Conservation (phyloP, 1,284 basidiomycete species). For the Heterobasidion annosum region DNA sequence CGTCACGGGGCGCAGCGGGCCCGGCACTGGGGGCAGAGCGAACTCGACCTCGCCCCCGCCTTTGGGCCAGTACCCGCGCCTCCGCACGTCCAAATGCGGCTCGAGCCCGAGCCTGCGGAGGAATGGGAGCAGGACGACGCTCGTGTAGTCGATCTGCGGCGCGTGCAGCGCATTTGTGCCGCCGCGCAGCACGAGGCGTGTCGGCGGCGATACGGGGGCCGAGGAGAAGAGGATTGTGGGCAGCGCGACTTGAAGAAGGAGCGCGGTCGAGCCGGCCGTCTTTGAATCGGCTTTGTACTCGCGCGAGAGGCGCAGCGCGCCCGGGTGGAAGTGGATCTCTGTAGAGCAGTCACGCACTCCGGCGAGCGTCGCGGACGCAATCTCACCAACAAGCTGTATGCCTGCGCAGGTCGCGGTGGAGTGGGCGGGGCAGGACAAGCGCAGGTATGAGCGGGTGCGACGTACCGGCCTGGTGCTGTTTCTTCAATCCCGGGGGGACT, state of each 20-base stretch:
- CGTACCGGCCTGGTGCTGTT: slow-evolving; percentile 60
- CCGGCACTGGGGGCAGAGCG: slow-evolving; percentile 27
- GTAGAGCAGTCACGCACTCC: slow-evolving; percentile 44
- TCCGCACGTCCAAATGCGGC: slow-evolving; percentile 34
- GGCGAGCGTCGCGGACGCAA: slow-evolving; percentile 40
- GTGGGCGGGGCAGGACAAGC: not conserved
- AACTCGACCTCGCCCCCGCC: slow-evolving; percentile 56
- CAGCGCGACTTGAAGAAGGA: slow-evolving; percentile 62
- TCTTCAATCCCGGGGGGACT: slow-evolving; percentile 50
- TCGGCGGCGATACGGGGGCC: slow-evolving; percentile 13
- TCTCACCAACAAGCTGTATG: slow-evolving; percentile 48
- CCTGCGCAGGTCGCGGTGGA: slow-evolving; percentile 27
- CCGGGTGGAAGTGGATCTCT: slow-evolving; percentile 43
- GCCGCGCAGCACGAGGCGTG: slow-evolving; percentile 46
- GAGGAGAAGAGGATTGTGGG: slow-evolving; percentile 51
- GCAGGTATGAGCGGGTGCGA: not conserved
- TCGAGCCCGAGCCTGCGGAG: slow-evolving; percentile 38
- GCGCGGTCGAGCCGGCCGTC: slow-evolving; percentile 61
- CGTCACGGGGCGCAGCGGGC: slow-evolving; percentile 35
- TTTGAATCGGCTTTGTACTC: slow-evolving; percentile 47
- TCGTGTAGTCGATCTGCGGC: slow-evolving; percentile 64
- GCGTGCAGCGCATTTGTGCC: slow-evolving; percentile 63
- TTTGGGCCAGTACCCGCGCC: slow-evolving; percentile 59
- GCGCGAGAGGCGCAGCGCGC: slow-evolving; percentile 31
- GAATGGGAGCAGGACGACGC: slow-evolving; percentile 58